phyloP scores from a whole-genome alignment of 331 rosid genomes.

The Quercus lobata region DNA sequence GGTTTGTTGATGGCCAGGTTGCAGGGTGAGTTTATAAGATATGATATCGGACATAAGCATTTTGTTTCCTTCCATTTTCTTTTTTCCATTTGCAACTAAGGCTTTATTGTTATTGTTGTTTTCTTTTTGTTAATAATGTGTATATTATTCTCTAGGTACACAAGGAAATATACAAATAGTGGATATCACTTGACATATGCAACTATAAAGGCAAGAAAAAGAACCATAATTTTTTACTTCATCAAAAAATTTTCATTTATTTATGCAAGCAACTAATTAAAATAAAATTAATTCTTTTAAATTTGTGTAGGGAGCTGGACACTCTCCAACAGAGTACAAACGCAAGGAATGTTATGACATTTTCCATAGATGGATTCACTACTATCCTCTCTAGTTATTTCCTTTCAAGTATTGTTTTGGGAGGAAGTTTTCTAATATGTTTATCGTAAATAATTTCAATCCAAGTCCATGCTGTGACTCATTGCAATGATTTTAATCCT shows the following conservation, averaged over 20 bases:
- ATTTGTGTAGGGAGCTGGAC: background rate
- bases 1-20: slow-evolving; percentile 24
- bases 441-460: too few species aligned
- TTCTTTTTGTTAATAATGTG: background rate
- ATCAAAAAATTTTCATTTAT: background rate
- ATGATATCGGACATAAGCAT: too few species aligned
- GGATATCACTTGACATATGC: slow-evolving; percentile 22
- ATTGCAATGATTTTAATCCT: too few species aligned
- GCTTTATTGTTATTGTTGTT: too few species aligned
- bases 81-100: too few species aligned
- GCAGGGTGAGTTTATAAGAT: slow-evolving; percentile 18
- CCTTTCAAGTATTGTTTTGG: background rate
- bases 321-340: background rate
- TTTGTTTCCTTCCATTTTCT: background rate
- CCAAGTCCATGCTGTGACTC: too few species aligned
- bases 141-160: background rate
- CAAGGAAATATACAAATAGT: slow-evolving; percentile 13
- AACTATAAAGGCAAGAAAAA: slow-evolving; percentile 15
- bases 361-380: background rate
- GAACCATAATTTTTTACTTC: too few species aligned
- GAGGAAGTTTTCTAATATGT: too few species aligned
- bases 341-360: background rate
- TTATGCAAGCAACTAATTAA: background rate
- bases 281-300: background rate
- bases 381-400: background rate